These are phyloP conservation scores for Neurospora tetraspora DNA, from an alignment of 495 filamentous ascomycete genomes.

Conservation along the genomic window DNA sequence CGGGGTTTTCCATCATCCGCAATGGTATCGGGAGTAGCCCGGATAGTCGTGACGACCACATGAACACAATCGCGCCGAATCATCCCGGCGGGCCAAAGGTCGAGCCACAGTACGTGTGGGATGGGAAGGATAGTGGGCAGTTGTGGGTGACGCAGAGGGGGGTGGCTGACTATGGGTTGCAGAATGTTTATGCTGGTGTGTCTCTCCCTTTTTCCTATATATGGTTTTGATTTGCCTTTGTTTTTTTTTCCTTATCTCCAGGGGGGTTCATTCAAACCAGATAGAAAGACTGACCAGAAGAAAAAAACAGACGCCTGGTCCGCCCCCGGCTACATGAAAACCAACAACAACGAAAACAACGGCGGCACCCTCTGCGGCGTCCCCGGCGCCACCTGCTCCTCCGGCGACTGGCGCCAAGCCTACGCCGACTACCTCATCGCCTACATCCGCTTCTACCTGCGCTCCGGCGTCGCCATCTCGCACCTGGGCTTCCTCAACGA, in stretches of 20 bases:
- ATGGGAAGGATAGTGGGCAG: conserved; percentile 43
- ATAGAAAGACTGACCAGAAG: neutral
- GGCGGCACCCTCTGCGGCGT: conserved; percentile 48
- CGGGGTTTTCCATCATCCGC: conserved; percentile 45
- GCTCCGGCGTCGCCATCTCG: conserved; percentile 40
- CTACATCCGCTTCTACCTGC: conserved; percentile 40
- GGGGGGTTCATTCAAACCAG: too few species aligned
- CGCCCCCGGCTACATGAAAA: conserved; percentile 47
- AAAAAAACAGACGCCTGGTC: conserved; percentile 24
- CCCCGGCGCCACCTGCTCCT: conserved; percentile 29
- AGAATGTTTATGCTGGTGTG: conserved; percentile 42
- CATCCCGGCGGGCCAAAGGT: conserved; percentile 33
- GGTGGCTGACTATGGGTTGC: conserved; percentile 33
- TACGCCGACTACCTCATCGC: conserved; percentile 47
- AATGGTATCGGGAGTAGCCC: conserved; percentile 45
- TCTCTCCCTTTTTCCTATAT: neutral
- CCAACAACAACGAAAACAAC: conserved; percentile 38
- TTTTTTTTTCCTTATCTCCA: too few species aligned
- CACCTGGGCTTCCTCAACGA: conserved; percentile 40
- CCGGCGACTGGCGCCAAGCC: conserved; percentile 45
- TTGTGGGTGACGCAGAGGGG: conserved; percentile 44
- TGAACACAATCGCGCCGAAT: conserved; percentile 39
- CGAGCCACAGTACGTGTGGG: conserved; percentile 37
- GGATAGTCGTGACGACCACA: conserved; percentile 33
- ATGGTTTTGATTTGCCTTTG: neutral